A percentile compares a stretch with the other conserved stretches of the same genome.
Evolutionary conservation across 2,329 filamentous ascomycete genomes (phyloP).

Genomic region (Clonostachys rhizophaga): DNA sequence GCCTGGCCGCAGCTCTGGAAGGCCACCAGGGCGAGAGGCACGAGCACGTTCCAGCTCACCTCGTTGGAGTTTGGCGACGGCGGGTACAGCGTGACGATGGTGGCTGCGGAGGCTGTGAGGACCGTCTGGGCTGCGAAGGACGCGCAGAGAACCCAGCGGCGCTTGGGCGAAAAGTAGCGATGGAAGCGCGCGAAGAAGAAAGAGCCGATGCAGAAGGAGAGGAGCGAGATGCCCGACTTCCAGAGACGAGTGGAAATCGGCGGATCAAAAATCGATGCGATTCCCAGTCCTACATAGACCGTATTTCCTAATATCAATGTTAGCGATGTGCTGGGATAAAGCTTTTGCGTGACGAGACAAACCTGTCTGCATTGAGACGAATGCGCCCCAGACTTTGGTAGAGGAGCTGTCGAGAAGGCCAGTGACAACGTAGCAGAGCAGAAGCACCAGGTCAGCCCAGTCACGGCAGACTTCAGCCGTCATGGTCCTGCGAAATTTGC

Average conservation of each 20-base stretch:
- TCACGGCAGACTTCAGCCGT: slow-evolving; percentile 48
- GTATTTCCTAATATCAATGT: slow-evolving; percentile 55
- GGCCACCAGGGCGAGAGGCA: slow-evolving; percentile 65
- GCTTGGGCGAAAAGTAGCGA: slow-evolving; percentile 53
- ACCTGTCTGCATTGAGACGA: slow-evolving; percentile 83
- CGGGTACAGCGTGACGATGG: slow-evolving; percentile 44
- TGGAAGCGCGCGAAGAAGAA: slow-evolving; percentile 69
- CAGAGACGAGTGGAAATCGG: slow-evolving; percentile 19
- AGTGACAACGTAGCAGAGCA: slow-evolving; percentile 72
- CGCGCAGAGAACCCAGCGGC: slow-evolving; percentile 59
- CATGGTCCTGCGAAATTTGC: slow-evolving; percentile 24
- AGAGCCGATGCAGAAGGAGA: slow-evolving; percentile 67
- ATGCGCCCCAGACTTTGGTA: slow-evolving; percentile 73
- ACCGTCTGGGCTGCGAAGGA: slow-evolving; percentile 51
- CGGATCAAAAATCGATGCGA: slow-evolving; percentile 46
- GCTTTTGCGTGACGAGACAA: slow-evolving; percentile 11
- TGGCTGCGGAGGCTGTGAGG: slow-evolving; percentile 46
- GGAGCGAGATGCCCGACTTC: slow-evolving; percentile 67
- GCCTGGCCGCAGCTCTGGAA: slow-evolving; percentile 78
- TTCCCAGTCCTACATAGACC: slow-evolving; percentile 71
- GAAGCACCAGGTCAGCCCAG: slow-evolving; percentile 63
- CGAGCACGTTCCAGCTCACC: slow-evolving; percentile 53
- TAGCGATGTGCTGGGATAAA: not conserved
- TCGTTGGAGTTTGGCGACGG: slow-evolving; percentile 31
- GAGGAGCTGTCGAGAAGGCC: slow-evolving; percentile 73